A percentile compares a stretch with the other conserved stretches of the same genome.
phyloP scores from a whole-genome alignment of 169 alveolate species.

The Prorocentrum cordatum region DNA sequence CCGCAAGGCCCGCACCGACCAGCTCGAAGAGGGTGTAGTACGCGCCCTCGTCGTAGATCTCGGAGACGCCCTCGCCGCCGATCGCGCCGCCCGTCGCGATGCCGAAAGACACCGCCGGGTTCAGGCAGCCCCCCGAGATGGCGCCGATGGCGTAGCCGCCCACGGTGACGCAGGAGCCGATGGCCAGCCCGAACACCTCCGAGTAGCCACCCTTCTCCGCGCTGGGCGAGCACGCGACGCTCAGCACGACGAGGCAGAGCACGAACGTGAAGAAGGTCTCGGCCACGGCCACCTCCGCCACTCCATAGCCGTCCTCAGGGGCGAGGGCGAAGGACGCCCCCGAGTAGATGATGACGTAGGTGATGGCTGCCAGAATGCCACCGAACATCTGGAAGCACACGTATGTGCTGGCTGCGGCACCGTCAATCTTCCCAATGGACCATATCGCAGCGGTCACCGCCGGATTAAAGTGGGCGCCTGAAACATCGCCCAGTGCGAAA shows the following conservation, averaged over 20 bases:
- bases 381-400: conserved; percentile 17
- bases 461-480: conserved; percentile 61
- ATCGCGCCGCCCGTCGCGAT: no score
- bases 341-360: neutral
- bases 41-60: no score
- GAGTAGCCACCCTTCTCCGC: no score
- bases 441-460: conserved; percentile 43
- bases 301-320: neutral
- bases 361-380: conserved; percentile 30
- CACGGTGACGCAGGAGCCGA: conserved; percentile 56
- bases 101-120: conserved; percentile 15
- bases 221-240: no score
- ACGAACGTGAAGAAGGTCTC: conserved; percentile 42
- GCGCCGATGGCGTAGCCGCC: conserved; percentile 59
- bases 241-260: conserved; percentile 50
- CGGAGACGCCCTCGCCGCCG: no score
- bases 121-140: conserved; percentile 34
- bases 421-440: conserved; percentile 5
- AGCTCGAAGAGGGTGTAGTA: no score
- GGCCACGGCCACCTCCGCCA: conserved; percentile 6
- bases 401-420: conserved; percentile 1
- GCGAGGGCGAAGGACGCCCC: conserved; percentile 14
- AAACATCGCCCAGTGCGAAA: conserved; percentile 57
- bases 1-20: no score
- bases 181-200: conserved; percentile 31